These are phyloP conservation scores for Triticum urartu DNA, from an alignment of 176 grass and related monocot genomes.

Conservation along the genomic window DNA sequence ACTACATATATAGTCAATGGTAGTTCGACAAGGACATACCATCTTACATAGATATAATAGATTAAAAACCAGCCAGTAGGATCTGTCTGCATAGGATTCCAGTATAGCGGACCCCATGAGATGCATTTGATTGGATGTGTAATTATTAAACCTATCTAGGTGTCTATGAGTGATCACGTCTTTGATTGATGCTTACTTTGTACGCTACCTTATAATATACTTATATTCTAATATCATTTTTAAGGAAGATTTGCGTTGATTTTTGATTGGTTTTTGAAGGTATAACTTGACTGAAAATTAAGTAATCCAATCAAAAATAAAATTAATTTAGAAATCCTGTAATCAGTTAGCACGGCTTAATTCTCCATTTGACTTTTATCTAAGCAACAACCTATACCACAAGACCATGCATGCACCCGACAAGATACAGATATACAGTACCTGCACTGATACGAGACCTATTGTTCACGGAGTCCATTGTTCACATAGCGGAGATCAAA, in stretches of 20 bases:
- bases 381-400: background rate
- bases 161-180: background rate
- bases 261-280: background rate
- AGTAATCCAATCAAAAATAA: background rate
- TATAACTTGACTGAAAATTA: background rate
- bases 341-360: background rate
- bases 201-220: background rate
- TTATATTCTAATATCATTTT: background rate
- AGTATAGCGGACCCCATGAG: background rate
- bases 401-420: background rate
- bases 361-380: no score
- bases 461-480: background rate
- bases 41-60: background rate
- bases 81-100: rapidly evolving
- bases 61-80: background rate
- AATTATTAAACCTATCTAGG: background rate
- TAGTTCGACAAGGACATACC: background rate
- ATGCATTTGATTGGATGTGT: background rate
- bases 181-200: background rate
- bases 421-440: background rate
- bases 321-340: background rate
- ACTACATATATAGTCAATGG: background rate
- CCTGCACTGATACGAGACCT: background rate
- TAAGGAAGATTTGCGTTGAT: background rate
- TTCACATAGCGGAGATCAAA: background rate